These are phyloP conservation scores for Alternaria novae-zelandiae DNA, from an alignment of 2,329 filamentous ascomycete species.

Conservation along the genomic window DNA sequence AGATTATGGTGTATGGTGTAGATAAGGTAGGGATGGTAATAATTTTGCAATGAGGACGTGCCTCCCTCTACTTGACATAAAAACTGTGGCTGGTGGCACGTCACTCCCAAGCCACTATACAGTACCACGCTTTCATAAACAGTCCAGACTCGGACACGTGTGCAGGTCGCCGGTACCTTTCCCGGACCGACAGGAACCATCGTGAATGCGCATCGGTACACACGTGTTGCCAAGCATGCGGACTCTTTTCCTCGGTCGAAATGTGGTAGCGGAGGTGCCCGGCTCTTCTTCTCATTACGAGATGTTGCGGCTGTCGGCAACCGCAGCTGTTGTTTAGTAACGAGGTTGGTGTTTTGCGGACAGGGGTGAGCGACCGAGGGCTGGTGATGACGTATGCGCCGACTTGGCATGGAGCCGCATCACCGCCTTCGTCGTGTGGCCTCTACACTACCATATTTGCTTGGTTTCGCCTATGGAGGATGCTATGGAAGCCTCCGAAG, in stretches of 20 bases:
- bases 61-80: background rate
- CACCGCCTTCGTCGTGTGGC: background rate
- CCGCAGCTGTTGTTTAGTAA: background rate
- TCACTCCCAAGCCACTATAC: slow-evolving; percentile 1
- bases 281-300: slow-evolving; percentile 6
- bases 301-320: background rate
- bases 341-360: slow-evolving; percentile 1
- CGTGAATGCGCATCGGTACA: background rate
- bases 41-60: background rate
- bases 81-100: background rate
- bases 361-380: slow-evolving; percentile 14
- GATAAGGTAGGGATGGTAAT: background rate
- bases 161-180: slow-evolving; percentile 15
- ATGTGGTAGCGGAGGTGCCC: slow-evolving; percentile 14
- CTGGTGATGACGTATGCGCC: slow-evolving; percentile 20
- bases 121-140: background rate
- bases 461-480: background rate
- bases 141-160: background rate
- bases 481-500: background rate
- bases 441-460: background rate
- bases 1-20: background rate
- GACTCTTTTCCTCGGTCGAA: slow-evolving; percentile 3
- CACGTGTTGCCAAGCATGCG: slow-evolving; percentile 6
- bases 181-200: slow-evolving; percentile 7
- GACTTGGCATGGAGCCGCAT: slow-evolving; percentile 16